Conservation (phyloP, 2,329 filamentous ascomycete genomes). For the Aspergillus chevalieri region DNA sequence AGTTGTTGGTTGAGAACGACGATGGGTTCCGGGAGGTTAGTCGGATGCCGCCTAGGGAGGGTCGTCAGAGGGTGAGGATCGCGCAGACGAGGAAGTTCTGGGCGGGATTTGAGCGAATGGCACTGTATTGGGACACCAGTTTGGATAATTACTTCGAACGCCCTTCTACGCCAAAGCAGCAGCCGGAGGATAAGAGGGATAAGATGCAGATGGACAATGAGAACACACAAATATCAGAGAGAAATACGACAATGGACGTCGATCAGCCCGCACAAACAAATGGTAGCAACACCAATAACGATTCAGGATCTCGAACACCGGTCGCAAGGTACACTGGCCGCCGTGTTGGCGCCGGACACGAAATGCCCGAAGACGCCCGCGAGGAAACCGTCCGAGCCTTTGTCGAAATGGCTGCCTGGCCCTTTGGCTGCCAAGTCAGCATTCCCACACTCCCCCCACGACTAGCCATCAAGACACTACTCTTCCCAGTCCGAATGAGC, state of each 20-base stretch:
- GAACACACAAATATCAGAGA: slow-evolving; percentile 6
- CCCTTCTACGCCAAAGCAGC: slow-evolving; percentile 20
- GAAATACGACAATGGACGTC: slow-evolving; percentile 20
- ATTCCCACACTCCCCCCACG: slow-evolving; percentile 42
- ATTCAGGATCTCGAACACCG: slow-evolving; percentile 3
- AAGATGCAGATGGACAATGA: slow-evolving; percentile 14
- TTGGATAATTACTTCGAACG: slow-evolving; percentile 51
- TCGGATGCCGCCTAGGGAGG: slow-evolving; percentile 41
- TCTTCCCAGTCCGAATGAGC: slow-evolving; percentile 53
- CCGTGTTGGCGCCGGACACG: slow-evolving; percentile 50
- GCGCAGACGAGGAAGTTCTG: slow-evolving; percentile 57
- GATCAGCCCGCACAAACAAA: slow-evolving; percentile 8
- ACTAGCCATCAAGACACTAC: slow-evolving; percentile 45
- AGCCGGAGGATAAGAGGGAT: slow-evolving; percentile 12
- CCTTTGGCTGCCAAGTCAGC: slow-evolving; percentile 51
- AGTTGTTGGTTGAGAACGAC: slow-evolving; percentile 51
- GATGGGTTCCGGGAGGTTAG: slow-evolving; percentile 53
- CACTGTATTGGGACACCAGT: slow-evolving; percentile 58
- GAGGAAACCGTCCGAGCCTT: slow-evolving; percentile 52
- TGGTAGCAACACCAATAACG: neutral
- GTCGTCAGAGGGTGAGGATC: slow-evolving; percentile 44
- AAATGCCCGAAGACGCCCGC: slow-evolving; percentile 55
- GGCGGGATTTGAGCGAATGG: slow-evolving; percentile 52
- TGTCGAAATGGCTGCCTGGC: slow-evolving; percentile 53
- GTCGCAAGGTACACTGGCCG: slow-evolving; percentile 50